Conservation (phyloP, 345 rosid species). For the Dipteronia sinensis region DNA sequence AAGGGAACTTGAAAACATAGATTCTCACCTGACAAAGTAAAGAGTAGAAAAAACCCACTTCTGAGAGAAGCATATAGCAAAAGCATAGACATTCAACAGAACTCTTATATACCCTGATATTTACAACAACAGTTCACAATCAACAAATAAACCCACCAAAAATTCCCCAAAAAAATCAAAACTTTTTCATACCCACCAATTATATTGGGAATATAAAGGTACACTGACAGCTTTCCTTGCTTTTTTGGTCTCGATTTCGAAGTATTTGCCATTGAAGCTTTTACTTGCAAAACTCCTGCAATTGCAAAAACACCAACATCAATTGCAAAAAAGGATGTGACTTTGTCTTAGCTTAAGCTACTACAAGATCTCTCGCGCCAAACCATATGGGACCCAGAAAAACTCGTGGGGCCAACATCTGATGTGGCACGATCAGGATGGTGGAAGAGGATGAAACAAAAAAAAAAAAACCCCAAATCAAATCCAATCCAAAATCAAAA, state of each 20-base stretch:
- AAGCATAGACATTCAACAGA: conserved; percentile 76
- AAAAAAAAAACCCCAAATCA: too few species aligned
- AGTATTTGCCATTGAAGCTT: conserved; percentile 61
- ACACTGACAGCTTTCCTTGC: conserved; percentile 52
- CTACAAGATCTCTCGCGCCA: background rate
- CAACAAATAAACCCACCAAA: conserved; percentile 11
- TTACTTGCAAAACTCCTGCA: conserved; percentile 5
- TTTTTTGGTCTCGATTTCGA: conserved; percentile 43
- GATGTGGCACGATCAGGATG: conserved; percentile 1
- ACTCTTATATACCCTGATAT: conserved; percentile 74
- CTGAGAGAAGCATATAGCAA: conserved; percentile 78
- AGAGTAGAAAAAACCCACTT: conserved; percentile 72
- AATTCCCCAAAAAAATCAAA: background rate
- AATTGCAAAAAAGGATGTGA: background rate
- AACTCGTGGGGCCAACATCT: background rate
- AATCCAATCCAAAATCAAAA: too few species aligned
- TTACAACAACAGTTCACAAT: conserved; percentile 13
- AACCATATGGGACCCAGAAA: conserved; percentile 16
- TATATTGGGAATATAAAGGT: conserved; percentile 84
- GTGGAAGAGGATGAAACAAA: too few species aligned
- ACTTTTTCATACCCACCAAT: conserved; percentile 57
- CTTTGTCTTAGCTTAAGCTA: background rate
- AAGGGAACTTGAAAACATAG: background rate
- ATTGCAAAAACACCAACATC: background rate
- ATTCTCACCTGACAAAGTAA: conserved; percentile 68